Evolutionary conservation across 2,329 filamentous ascomycete species (phyloP), one percentile per base, ranked within the genome.

Genomic region (Hortaea werneckii): DNA sequence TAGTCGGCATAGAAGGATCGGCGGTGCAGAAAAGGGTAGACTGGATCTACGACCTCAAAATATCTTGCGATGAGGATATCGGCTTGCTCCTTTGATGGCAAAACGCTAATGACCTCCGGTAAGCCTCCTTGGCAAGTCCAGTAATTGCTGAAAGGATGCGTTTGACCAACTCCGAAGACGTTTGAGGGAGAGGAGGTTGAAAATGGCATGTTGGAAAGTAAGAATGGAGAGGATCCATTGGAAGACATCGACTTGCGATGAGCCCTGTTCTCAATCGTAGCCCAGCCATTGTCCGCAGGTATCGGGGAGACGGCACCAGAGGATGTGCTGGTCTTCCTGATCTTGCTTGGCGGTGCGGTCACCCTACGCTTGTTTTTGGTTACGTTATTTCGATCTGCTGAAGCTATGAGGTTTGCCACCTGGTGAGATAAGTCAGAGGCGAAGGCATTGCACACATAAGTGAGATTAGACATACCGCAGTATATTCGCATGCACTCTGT

Each of bases 101-200:
- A 68, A 3, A 88, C 83, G 1, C 77, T 79, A 38, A 88, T 79
- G 5, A 88, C 83, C 64, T 90, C 85, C 6, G 78, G 72, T 12
- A 90, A 67, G 0, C 84, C 85, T 41, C 85, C 85, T 50, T 82
- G 77, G 57, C 82, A 86, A 2, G 84, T 89, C 85, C 85, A 90
- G 64, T 89, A 89, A 60, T 89, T 89, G 57, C 83, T 80, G 60
- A 88, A 88, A 0, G 83, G 84, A 59, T 87, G 83, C 59, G 87
- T 82, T 0, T 82, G 80, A 10, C 83, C 84, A 51, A 87, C 80
- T n/a, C 85, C 85, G 59, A 89, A 89, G 45, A 88, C 82, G 53
- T 86, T 87, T 45, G 82, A 85, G 1, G 82, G 80, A 5, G 80
- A 80, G 7, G 82, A 78, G 37, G 78, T 73, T 0, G 83, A 83